Evolutionary conservation across 768 basidiomycete genomes (phyloP), one percentile per base, ranked within the genome.

Genomic region (Boletus barrowsii): DNA sequence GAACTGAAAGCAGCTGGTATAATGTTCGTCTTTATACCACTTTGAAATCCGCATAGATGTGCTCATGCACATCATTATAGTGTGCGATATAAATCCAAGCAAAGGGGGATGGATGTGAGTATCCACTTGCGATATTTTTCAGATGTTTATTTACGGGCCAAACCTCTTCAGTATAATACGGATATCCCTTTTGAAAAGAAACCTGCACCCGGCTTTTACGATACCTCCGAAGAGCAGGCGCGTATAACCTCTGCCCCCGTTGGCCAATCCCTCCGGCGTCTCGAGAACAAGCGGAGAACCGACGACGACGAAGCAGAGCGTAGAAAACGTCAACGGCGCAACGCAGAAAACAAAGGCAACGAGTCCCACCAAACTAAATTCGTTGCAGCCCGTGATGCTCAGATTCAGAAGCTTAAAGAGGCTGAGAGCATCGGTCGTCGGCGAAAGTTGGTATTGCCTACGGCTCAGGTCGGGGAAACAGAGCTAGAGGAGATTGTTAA

Each of bases 131-230:
- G 11, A 15, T n/a, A 36, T 43, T 35, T 48, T 39, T 17, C 22
- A 40, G 7, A 47, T 54, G 18, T 35, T 45, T 22, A 13, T 52
- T 51, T 11, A 57, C 42, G 17, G 17, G 6, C 22, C 17, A 26
- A 47, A 15, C 40, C 26, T 7, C 6, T 60, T 32, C 59, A 97
- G 90, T 99, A 98, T 75, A 99, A 98, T 65, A 84, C 93, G 47
- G 97, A 99, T 67, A 97, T 98, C 61, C 97, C 97, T 0, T 98
- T 98, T 68, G 97, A 99, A 75, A 98, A 98, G 76, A 91, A 91
- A 66, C 80, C 97, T 0, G 94, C 93, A 0, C 74, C 95, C 10
- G 97, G 97, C 0, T 99, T 99, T 74, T 99, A 98, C 71, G 97
- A 99, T 68, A 94, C 92, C 3, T 81, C 87, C 0, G 97, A 96